Conservation (phyloP, 208 protist genomes). For the Naegleria gruberi region DNA sequence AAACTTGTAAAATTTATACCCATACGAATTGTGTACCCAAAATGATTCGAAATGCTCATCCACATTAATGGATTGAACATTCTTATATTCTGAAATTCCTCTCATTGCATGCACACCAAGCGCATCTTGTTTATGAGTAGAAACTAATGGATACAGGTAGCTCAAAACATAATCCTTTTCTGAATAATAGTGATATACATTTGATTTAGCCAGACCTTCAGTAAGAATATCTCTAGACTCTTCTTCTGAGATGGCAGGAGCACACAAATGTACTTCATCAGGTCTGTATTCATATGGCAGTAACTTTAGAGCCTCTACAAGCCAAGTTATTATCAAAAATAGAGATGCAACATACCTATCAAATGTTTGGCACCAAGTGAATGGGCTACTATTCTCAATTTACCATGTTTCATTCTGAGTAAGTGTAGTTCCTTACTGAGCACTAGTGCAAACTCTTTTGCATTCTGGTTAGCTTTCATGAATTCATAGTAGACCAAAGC, state of each 20-base stretch:
- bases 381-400: neutral
- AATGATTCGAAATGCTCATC: neutral
- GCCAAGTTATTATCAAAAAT: too few relatives aligned
- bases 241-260: neutral
- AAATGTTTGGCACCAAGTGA: neutral
- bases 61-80: neutral
- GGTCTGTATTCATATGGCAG: neutral
- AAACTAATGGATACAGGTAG: neutral
- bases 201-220: neutral
- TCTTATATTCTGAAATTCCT: neutral
- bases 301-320: neutral
- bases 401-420: neutral
- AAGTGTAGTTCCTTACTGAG: neutral
- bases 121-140: neutral
- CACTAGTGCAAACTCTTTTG: neutral
- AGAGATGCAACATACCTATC: neutral
- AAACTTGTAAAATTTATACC: neutral
- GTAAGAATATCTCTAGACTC: neutral
- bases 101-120: neutral
- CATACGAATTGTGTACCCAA: neutral
- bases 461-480: neutral
- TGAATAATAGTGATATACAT: neutral
- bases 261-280: conserved; percentile 13
- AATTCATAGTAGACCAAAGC: neutral
- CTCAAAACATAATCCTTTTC: neutral